Evolutionary conservation across 2,329 filamentous ascomycete species (phyloP).

Genomic region (Leptodontidium sp.): DNA sequence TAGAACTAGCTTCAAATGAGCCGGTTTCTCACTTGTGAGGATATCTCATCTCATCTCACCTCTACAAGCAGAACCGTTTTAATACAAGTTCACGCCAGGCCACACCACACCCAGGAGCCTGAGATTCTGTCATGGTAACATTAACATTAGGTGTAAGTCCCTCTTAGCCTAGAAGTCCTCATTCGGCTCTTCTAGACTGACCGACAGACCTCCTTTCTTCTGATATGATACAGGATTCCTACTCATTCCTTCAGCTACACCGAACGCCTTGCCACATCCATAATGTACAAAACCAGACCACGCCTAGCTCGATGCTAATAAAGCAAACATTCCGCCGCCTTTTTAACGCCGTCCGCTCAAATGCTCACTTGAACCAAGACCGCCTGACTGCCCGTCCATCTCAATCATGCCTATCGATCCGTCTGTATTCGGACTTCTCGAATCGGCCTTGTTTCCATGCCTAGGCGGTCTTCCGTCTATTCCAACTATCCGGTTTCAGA

Average conservation of each 20-base stretch:
- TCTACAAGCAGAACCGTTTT: no score
- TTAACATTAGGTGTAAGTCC: neutral
- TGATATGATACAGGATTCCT: neutral
- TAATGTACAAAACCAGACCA: neutral
- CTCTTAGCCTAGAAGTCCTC: no score
- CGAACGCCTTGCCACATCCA: neutral
- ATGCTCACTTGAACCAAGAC: constrained; percentile 4
- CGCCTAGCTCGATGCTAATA: neutral
- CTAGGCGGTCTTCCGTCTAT: neutral
- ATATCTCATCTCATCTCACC: no score
- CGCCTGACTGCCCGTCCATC: neutral
- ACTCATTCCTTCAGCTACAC: neutral
- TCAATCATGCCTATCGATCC: neutral
- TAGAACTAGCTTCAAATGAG: no score
- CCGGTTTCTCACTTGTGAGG: no score
- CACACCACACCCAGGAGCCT: no score
- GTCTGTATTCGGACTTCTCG: neutral
- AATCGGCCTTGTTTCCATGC: neutral
- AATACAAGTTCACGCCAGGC: no score
- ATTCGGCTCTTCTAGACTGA: neutral
- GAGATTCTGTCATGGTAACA: neutral
- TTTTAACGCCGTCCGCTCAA: constrained; percentile 16
- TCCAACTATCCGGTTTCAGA: neutral
- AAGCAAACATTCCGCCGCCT: neutral
- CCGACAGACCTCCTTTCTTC: neutral